phyloP scores from a whole-genome alignment of 441 rosid species.

The Bruguiera hainesii region DNA sequence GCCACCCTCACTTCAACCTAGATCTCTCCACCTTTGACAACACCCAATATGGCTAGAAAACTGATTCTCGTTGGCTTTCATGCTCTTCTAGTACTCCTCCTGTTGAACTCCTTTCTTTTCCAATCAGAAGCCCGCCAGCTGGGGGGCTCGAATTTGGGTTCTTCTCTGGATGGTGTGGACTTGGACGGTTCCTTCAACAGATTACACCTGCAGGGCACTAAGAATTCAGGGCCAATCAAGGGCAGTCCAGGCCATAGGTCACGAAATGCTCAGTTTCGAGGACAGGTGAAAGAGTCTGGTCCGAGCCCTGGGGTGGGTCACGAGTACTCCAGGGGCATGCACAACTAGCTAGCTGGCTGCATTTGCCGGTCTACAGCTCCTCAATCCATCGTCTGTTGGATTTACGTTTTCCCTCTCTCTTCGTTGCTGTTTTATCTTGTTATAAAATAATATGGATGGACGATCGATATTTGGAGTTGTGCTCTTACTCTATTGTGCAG shows the following conservation, averaged over 20 bases:
- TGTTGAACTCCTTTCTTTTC: conserved; percentile 8
- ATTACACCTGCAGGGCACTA: conserved; percentile 6
- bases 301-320: conserved; percentile 26
- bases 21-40: background rate
- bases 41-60: conserved; percentile 18
- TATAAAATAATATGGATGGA: too few species aligned
- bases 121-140: conserved; percentile 8
- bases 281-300: conserved; percentile 10
- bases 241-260: conserved; percentile 37
- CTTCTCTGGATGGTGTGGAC: background rate
- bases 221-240: conserved; percentile 35
- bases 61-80: background rate
- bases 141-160: background rate
- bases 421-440: too few species aligned
- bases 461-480: too few species aligned
- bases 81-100: conserved; percentile 11
- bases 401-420: too few species aligned
- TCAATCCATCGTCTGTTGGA: too few species aligned
- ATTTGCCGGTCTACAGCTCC: too few species aligned
- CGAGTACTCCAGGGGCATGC: conserved; percentile 6
- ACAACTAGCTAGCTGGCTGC: conserved; percentile 1
- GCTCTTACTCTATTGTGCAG: too few species aligned
- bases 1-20: too few species aligned
- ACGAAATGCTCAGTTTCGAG: background rate
- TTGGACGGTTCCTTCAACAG: background rate